Percentiles rank a stretch among this genome's conserved stretches.
Conservation (phyloP, 73 alveolate species). For the Uronychia setigera region DNA sequence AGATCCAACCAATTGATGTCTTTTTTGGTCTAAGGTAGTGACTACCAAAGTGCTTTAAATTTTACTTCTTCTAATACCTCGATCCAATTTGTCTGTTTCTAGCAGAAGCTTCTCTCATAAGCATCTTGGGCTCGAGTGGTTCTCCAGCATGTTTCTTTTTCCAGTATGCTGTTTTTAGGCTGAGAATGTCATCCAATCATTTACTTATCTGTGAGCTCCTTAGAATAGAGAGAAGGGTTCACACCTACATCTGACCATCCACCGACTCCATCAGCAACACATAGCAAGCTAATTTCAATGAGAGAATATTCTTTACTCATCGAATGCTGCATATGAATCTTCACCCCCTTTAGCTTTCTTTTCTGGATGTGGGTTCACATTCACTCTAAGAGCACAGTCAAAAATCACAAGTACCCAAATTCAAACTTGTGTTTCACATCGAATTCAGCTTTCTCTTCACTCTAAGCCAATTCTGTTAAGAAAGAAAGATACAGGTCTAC, state of each 20-base stretch:
- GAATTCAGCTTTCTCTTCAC: neutral
- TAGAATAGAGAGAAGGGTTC: constrained; percentile 27
- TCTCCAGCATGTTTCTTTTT: neutral
- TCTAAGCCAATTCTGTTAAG: no score
- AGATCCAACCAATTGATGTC: constrained; percentile 23
- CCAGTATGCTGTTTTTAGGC: neutral
- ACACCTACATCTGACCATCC: constrained; percentile 40
- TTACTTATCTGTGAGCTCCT: constrained; percentile 4
- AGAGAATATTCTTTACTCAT: neutral
- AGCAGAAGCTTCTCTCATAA: constrained; percentile 56
- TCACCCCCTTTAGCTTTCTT: constrained; percentile 39
- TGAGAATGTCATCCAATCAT: neutral
- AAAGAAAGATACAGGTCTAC: no score
- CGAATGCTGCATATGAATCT: constrained; percentile 12
- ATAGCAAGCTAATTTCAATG: constrained; percentile 3
- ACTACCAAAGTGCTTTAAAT: constrained; percentile 60
- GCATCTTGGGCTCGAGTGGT: constrained; percentile 25
- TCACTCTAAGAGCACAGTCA: neutral
- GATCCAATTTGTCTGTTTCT: constrained; percentile 48
- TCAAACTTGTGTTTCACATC: neutral
- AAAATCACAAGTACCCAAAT: neutral
- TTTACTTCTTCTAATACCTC: no score
- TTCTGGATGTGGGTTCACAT: constrained; percentile 33
- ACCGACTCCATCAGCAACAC: constrained; percentile 50
- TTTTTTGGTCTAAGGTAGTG: constrained; percentile 30